These are phyloP conservation scores for Cicer chorassanicum DNA, from an alignment of 306 rosid species.

Conservation along the genomic window DNA sequence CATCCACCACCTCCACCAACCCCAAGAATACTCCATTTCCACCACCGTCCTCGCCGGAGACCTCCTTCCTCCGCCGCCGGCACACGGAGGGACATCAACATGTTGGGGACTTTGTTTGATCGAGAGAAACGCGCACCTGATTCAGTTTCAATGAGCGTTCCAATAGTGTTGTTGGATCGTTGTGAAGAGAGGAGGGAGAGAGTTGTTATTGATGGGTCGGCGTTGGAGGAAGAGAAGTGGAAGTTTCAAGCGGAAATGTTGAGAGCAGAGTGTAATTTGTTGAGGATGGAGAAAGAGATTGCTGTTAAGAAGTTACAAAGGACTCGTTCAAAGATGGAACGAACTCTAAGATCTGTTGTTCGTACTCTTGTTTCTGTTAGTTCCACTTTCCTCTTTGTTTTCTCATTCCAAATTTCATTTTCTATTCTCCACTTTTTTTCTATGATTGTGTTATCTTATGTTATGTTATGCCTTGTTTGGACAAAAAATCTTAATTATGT, in stretches of 20 bases:
- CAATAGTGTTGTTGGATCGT: slow-evolving; percentile 61
- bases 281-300: slow-evolving; percentile 93
- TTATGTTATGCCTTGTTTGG: neutral
- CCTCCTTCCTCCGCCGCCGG: neutral
- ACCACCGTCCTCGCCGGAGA: slow-evolving; percentile 76
- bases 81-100: slow-evolving; percentile 37
- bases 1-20: slow-evolving; percentile 78
- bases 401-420: neutral
- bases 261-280: slow-evolving; percentile 90
- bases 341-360: slow-evolving; percentile 70
- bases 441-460: neutral
- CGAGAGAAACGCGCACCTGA: slow-evolving; percentile 56
- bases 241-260: slow-evolving; percentile 91
- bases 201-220: slow-evolving; percentile 51
- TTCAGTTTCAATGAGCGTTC: slow-evolving; percentile 43
- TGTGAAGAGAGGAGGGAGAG: slow-evolving; percentile 62
- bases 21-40: slow-evolving; percentile 81
- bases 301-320: slow-evolving; percentile 67
- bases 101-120: slow-evolving; percentile 67
- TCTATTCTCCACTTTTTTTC: neutral
- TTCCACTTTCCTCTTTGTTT: neutral
- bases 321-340: slow-evolving; percentile 60
- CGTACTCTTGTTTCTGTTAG: slow-evolving; percentile 79
- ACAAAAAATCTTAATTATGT: too few relatives aligned
- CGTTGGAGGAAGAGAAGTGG: slow-evolving; percentile 77